phyloP scores from a whole-genome alignment of 2,329 filamentous ascomycete species.

The Sphaerulina populicola region DNA sequence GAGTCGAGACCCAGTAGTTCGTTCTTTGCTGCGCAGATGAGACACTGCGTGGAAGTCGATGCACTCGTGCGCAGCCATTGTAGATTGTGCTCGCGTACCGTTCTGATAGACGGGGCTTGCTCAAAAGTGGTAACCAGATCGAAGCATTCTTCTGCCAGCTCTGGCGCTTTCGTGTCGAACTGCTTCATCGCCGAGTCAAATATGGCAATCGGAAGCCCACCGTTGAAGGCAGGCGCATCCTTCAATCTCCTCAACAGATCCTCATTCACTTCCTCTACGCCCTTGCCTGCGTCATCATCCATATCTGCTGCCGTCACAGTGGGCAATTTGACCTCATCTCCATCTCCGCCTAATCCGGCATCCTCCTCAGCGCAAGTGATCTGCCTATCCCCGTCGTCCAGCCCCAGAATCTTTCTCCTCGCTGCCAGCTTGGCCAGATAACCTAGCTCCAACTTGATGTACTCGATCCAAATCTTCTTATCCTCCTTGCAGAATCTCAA shows the following conservation, averaged over 20 bases:
- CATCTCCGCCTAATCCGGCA: constrained; percentile 39
- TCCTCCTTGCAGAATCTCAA: constrained; percentile 78
- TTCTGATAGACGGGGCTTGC: constrained; percentile 54
- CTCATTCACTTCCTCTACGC: constrained; percentile 44
- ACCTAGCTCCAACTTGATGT: constrained; percentile 83
- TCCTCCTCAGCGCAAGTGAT: constrained; percentile 35
- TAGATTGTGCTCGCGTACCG: constrained; percentile 66
- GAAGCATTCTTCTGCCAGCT: constrained; percentile 69
- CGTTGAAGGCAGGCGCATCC: constrained; percentile 71
- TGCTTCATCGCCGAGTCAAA: constrained; percentile 81
- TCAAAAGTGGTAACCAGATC: constrained; percentile 65
- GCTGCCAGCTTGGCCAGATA: constrained; percentile 76
- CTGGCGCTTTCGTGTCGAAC: constrained; percentile 54
- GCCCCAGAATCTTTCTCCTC: constrained; percentile 58
- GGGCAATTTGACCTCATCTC: constrained; percentile 51
- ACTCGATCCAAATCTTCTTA: constrained; percentile 74
- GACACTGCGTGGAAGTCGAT: constrained; percentile 48
- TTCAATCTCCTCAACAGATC: constrained; percentile 55
- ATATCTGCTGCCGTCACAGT: constrained; percentile 56
- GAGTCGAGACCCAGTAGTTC: constrained; percentile 59
- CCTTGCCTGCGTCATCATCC: constrained; percentile 38
- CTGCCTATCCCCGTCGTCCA: constrained; percentile 49
- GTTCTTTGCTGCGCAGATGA: constrained; percentile 61
- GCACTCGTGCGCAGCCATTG: constrained; percentile 48
- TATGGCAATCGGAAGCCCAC: constrained; percentile 87